Percentiles rank a stretch among this genome's conserved stretches.
phyloP scores from a whole-genome alignment of 106 monocot species.

The Dioscorea alata region DNA sequence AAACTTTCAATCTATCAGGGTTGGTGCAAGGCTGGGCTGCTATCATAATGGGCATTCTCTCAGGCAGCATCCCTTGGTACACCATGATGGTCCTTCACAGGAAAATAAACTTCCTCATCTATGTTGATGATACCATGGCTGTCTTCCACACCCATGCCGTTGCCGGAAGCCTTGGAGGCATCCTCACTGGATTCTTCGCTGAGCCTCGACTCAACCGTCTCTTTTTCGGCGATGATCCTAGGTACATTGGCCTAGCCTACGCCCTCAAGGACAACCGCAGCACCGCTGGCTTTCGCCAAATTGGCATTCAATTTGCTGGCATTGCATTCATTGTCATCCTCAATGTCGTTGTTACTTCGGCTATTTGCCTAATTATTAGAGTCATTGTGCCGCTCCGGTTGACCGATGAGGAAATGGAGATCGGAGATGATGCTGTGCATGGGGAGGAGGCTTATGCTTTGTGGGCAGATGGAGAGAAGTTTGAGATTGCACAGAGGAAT shows the following conservation, averaged over 20 bases:
- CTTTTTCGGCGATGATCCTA: not conserved
- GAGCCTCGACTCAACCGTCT: not conserved
- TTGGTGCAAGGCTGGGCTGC: not conserved
- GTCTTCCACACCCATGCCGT: conserved; percentile 3
- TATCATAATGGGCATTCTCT: not conserved
- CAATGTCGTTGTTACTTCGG: not conserved
- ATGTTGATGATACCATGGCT: conserved; percentile 1
- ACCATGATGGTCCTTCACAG: not conserved
- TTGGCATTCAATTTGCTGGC: not conserved
- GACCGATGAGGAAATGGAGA: not conserved
- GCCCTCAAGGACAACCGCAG: not conserved
- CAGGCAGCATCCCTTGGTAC: not conserved
- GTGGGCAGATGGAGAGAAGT: not conserved
- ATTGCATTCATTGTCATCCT: not conserved
- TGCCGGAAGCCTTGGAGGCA: not conserved
- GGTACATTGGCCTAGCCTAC: not conserved
- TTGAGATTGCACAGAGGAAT: too few species aligned
- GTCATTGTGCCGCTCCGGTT: not conserved
- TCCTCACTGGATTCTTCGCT: not conserved
- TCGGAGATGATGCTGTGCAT: not conserved
- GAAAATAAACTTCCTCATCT: not conserved
- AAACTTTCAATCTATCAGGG: too few species aligned
- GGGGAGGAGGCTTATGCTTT: not conserved
- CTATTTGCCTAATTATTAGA: not conserved
- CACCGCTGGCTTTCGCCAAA: not conserved